phyloP scores from a whole-genome alignment of 2,329 filamentous ascomycete genomes.

The Aspergillus quadricinctus region DNA sequence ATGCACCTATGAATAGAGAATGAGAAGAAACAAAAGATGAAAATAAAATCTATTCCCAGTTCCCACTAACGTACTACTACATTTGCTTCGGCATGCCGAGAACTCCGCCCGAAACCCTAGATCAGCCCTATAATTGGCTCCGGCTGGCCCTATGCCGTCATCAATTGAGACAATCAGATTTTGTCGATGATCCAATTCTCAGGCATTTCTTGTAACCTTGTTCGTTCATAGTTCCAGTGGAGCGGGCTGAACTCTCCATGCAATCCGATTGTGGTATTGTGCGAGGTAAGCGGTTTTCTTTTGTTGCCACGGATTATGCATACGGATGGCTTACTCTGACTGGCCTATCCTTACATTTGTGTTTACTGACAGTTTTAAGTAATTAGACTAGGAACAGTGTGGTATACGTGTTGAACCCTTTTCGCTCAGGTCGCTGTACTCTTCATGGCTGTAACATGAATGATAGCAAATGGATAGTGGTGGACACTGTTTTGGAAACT shows the following conservation, averaged over 20 bases:
- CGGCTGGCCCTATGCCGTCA: not conserved
- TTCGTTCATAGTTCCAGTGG: not conserved
- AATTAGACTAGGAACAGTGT: too few relatives aligned
- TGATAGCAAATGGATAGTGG: too few relatives aligned
- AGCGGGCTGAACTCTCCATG: not conserved
- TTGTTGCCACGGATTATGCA: not conserved
- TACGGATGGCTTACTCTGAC: not conserved
- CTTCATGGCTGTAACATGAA: too few relatives aligned
- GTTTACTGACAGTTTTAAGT: not conserved
- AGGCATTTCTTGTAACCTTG: not conserved
- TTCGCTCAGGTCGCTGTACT: not conserved
- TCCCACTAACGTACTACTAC: too few relatives aligned
- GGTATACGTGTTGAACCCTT: not conserved
- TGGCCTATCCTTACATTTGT: not conserved
- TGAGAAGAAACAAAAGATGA: not conserved
- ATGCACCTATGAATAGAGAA: not conserved
- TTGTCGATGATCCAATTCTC: not conserved
- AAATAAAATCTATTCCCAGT: not conserved
- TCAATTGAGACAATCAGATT: not conserved
- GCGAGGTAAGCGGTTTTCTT: too few relatives aligned
- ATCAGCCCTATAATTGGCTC: not conserved
- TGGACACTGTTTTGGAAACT: too few relatives aligned
- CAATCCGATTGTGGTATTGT: not conserved
- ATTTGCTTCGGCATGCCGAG: not conserved
- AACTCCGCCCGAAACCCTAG: not conserved